phyloP scores from a whole-genome alignment of 2,329 filamentous ascomycete genomes.

The Clarireedia hainanense region DNA sequence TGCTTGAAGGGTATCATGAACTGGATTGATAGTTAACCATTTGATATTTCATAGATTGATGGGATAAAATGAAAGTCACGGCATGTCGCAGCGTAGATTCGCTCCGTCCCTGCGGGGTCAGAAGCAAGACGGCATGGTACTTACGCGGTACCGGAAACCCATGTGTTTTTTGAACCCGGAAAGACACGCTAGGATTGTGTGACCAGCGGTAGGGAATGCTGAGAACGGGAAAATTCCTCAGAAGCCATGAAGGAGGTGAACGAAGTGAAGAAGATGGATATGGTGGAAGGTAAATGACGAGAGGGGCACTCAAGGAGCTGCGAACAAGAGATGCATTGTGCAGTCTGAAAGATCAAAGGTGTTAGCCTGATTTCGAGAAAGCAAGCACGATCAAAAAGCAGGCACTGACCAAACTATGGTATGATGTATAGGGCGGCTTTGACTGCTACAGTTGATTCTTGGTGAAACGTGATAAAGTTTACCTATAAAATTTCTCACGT shows the following conservation, averaged over 20 bases:
- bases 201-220: slow-evolving; percentile 55
- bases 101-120: not conserved
- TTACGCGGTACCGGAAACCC: slow-evolving; percentile 5
- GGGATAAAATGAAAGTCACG: not conserved
- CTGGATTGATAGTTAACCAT: slow-evolving; percentile 31
- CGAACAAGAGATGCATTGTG: slow-evolving; percentile 23
- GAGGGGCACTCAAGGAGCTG: slow-evolving; percentile 31
- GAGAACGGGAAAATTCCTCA: slow-evolving; percentile 35
- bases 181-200: slow-evolving; percentile 11
- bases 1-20: slow-evolving; percentile 48
- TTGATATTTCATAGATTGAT: not conserved
- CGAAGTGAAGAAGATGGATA: slow-evolving; percentile 31
- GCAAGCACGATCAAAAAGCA: not conserved
- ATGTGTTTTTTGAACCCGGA: not conserved
- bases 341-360: slow-evolving; percentile 14
- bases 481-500: too few relatives aligned
- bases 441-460: too few relatives aligned
- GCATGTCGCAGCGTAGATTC: too few relatives aligned
- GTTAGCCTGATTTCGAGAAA: not conserved
- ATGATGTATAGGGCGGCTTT: too few relatives aligned
- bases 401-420: too few relatives aligned
- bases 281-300: slow-evolving; percentile 50
- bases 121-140: not conserved
- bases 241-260: slow-evolving; percentile 32
- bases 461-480: too few relatives aligned